Evolutionary conservation across 148 eudicot genomes (phyloP).

Genomic region (Limonium bicolor): DNA sequence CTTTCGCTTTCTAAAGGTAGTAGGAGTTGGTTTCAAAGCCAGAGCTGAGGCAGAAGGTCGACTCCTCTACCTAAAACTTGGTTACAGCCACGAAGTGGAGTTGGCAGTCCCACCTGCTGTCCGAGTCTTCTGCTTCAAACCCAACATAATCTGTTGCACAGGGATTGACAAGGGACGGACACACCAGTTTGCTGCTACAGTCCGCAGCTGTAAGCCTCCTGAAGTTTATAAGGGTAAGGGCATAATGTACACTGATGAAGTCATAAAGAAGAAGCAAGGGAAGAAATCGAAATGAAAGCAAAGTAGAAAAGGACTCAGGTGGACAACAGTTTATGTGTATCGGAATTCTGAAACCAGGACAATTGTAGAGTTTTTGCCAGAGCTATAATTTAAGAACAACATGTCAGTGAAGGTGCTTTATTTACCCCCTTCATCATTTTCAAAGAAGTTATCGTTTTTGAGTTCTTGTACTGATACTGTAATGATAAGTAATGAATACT

Average conservation of each 20-base stretch:
- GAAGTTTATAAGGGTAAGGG: conserved; percentile 61
- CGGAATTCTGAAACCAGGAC: too few relatives aligned
- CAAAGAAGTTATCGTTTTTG: too few relatives aligned
- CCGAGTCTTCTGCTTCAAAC: conserved; percentile 52
- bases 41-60: conserved; percentile 62
- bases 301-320: too few relatives aligned
- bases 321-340: too few relatives aligned
- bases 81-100: conserved; percentile 62
- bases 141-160: conserved; percentile 42
- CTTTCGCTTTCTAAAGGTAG: conserved; percentile 9
- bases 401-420: too few relatives aligned
- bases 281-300: conserved; percentile 21
- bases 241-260: conserved; percentile 53
- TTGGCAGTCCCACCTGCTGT: conserved; percentile 53
- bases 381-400: too few relatives aligned
- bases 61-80: conserved; percentile 39
- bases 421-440: too few relatives aligned
- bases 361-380: too few relatives aligned
- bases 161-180: conserved; percentile 53
- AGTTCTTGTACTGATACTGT: too few relatives aligned
- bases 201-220: conserved; percentile 53
- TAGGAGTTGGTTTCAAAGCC: conserved; percentile 27
- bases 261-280: conserved; percentile 40
- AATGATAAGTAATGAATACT: too few relatives aligned
- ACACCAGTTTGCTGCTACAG: conserved; percentile 51